A percentile compares a stretch with the other conserved stretches of the same genome.
Evolutionary conservation across 352 stramenopile species (phyloP).

Genomic region (Phytophthora tubulina): DNA sequence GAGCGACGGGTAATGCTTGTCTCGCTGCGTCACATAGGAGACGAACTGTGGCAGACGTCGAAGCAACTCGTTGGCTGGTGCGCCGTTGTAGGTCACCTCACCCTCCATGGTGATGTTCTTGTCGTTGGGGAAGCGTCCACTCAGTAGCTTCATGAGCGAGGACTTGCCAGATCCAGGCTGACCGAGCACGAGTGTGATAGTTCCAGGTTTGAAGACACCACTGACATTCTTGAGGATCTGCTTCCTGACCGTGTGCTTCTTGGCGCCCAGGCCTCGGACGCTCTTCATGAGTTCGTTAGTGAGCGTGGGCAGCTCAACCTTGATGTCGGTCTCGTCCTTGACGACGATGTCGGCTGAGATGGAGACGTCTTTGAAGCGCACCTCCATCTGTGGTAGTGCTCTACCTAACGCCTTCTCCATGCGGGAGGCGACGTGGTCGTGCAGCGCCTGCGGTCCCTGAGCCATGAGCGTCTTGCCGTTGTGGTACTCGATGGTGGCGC

Average conservation of each 20-base stretch:
- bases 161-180: conserved; percentile 62
- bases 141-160: conserved; percentile 63
- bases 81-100: conserved; percentile 59
- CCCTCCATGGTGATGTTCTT: conserved; percentile 50
- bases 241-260: conserved; percentile 45
- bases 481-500: conserved; percentile 32
- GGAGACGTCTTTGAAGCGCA: conserved; percentile 46
- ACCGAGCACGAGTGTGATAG: conserved; percentile 61
- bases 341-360: conserved; percentile 41
- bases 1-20: conserved; percentile 53
- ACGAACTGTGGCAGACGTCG: conserved; percentile 46
- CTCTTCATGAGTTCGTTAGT: conserved; percentile 36
- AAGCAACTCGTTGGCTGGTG: conserved; percentile 4
- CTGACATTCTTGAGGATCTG: conserved; percentile 51
- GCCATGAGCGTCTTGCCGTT: conserved; percentile 48
- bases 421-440: conserved; percentile 34
- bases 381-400: conserved; percentile 50
- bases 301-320: conserved; percentile 33
- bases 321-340: conserved; percentile 29
- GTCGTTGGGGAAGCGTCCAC: conserved; percentile 41
- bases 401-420: conserved; percentile 38
- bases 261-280: conserved; percentile 30
- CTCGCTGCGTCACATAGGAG: conserved; percentile 50
- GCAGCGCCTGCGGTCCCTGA: conserved; percentile 36
- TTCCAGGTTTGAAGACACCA: conserved; percentile 53